Evolutionary conservation across 78 protist species (phyloP).

Genomic region (Speleostelium caveatum): DNA sequence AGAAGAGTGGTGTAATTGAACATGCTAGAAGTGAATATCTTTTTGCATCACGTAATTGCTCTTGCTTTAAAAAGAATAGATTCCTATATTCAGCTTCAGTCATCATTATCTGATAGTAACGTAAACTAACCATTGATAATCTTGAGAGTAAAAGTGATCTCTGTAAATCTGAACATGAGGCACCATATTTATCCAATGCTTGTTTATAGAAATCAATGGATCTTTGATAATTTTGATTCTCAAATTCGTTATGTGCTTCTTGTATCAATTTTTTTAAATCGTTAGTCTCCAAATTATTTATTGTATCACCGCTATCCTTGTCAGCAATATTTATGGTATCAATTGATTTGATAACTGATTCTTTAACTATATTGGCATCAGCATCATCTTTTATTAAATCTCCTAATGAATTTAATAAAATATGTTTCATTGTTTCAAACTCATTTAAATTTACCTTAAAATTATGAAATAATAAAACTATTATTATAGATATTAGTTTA

Average conservation of each 20-base stretch:
- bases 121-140: background rate
- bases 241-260: background rate
- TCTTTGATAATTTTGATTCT: constrained; percentile 6
- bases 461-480: background rate
- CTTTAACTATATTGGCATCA: no score
- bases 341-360: background rate
- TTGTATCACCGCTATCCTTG: background rate
- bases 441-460: background rate
- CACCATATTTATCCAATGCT: background rate
- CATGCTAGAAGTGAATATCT: background rate
- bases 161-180: background rate
- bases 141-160: background rate
- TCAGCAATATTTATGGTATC: background rate
- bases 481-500: background rate
- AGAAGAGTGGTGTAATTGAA: background rate
- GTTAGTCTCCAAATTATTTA: background rate
- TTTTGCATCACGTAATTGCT: constrained; percentile 3
- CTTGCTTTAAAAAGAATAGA: constrained; percentile 8
- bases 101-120: constrained; percentile 11
- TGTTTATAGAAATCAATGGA: constrained; percentile 3
- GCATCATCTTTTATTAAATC: background rate
- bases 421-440: background rate
- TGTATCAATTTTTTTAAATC: background rate
- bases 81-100: constrained; percentile 1
- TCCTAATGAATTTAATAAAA: background rate